Evolutionary conservation across 805 yeast species (phyloP), one percentile per base, ranked within the genome.

Genomic region (Barnettozyma californica): DNA sequence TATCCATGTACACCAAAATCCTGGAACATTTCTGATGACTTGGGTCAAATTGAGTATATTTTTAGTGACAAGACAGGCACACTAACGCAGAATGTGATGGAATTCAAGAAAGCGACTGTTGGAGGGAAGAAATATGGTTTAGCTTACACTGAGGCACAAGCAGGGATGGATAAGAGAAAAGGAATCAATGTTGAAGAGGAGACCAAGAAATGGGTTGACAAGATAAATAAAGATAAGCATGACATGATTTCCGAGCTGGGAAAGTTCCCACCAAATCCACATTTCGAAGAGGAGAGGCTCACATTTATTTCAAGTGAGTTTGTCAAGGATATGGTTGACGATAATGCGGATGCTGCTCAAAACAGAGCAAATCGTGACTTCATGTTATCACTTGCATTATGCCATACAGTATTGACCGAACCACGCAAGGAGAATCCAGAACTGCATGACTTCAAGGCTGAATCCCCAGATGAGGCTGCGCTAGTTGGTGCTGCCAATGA

Each of bases 381-480:
- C 60, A 84, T 85, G 89, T 65, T 84, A 25, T 82, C 84, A 1
- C 69, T 86, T 38, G 85, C 91, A 0, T 68, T 86, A 26, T 86
- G 95, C 68, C 94, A 86, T 60, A 81, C 90, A 41, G 92, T 86
- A 13, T 65, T 86, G 41, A 78, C 83, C n/a, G 95, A 86, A 57
- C 77, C 79, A 35, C 79, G 80, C 45, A 80, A 78, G 26, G 74
- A 75, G 19, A 71, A 78, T 54, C 81, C 87, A 1, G 71, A 69
- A 1, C 81, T 76, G 50, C 56, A 76, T 46, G 74, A 77, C 21
- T 69, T 84, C 43, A 82, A 83, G 57, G 94, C 94, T 0, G 92
- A 86, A 62, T 82, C 89, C n/a, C 95, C 95, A 0, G 95, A 86
- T 71, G 95, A 86, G 66, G 90, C 91, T 33, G 94, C 95, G 0